Evolutionary conservation across 2,329 filamentous ascomycete genomes (phyloP).

Genomic region (Byssochlamys sp.): DNA sequence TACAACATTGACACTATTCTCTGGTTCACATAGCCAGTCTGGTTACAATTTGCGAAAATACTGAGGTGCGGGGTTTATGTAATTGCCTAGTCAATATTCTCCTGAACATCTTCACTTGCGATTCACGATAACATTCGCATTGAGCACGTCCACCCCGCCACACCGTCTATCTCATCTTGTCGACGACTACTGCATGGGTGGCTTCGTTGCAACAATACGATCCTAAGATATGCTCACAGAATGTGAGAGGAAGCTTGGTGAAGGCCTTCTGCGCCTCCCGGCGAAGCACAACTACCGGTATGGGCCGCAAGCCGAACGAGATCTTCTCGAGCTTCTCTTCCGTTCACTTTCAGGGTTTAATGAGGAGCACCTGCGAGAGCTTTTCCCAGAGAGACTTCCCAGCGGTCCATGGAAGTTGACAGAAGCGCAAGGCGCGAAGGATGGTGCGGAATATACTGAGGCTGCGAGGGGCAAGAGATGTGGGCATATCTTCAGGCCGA

Average conservation of each 20-base stretch:
- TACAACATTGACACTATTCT: neutral
- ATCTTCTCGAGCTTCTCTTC: conserved; percentile 73
- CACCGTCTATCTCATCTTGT: conserved; percentile 1
- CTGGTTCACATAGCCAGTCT: neutral
- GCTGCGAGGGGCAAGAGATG: conserved; percentile 85
- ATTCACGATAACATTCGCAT: neutral
- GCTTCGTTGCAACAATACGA: conserved; percentile 9
- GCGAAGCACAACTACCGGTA: conserved; percentile 65
- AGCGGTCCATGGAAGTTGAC: conserved; percentile 62
- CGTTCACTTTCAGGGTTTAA: conserved; percentile 71
- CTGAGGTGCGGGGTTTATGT: neutral
- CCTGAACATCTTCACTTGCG: neutral
- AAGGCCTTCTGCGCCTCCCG: conserved; percentile 70
- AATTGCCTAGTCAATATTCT: neutral
- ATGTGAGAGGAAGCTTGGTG: conserved; percentile 71
- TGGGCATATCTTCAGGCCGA: conserved; percentile 91
- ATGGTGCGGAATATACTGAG: conserved; percentile 89
- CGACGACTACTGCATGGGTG: conserved; percentile 17
- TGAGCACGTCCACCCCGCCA: neutral
- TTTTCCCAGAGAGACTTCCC: conserved; percentile 71
- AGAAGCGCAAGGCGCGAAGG: conserved; percentile 80
- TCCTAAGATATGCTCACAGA: conserved; percentile 38
- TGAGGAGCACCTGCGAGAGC: conserved; percentile 61
- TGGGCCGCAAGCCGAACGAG: conserved; percentile 57
- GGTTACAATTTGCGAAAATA: neutral